A percentile compares a stretch with the other conserved stretches of the same genome.
These are phyloP conservation scores for Bjerkandera adusta DNA, from an alignment of 1,284 basidiomycete genomes.

Conservation along the genomic window DNA sequence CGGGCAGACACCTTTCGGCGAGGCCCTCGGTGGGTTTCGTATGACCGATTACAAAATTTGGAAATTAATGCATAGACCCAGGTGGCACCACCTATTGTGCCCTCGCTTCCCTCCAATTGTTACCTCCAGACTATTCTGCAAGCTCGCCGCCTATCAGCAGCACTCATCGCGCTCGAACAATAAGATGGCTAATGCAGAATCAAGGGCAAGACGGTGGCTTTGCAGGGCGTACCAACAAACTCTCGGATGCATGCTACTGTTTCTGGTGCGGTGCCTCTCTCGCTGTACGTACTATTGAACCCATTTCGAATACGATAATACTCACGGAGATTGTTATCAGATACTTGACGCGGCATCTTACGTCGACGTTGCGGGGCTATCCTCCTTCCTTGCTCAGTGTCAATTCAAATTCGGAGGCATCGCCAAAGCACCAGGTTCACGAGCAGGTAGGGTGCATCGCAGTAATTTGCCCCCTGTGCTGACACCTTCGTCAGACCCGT, in stretches of 20 bases:
- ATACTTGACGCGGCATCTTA: constrained; percentile 59
- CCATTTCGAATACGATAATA: background rate
- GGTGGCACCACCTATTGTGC: constrained; percentile 95
- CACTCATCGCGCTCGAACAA: constrained; percentile 48
- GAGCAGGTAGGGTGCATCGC: constrained; percentile 51
- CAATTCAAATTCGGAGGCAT: constrained; percentile 88
- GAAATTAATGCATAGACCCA: too few species aligned
- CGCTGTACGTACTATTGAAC: constrained; percentile 43
- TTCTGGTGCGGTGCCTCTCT: constrained; percentile 90
- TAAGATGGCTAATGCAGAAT: constrained; percentile 78
- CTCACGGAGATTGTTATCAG: constrained; percentile 34
- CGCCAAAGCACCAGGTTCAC: constrained; percentile 75
- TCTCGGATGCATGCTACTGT: constrained; percentile 89
- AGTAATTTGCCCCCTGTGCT: background rate
- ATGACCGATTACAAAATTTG: background rate
- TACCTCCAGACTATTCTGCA: constrained; percentile 23
- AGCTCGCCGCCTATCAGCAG: constrained; percentile 32
- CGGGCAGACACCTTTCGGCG: constrained; percentile 76
- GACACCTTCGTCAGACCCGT: constrained; percentile 62
- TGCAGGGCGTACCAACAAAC: constrained; percentile 82
- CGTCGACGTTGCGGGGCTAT: constrained; percentile 55
- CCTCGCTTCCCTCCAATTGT: constrained; percentile 71
- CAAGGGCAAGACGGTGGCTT: constrained; percentile 76
- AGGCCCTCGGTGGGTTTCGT: constrained; percentile 71
- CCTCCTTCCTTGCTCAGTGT: constrained; percentile 65